phyloP scores from a whole-genome alignment of 2,329 filamentous ascomycete genomes.

The Fusarium sp. region DNA sequence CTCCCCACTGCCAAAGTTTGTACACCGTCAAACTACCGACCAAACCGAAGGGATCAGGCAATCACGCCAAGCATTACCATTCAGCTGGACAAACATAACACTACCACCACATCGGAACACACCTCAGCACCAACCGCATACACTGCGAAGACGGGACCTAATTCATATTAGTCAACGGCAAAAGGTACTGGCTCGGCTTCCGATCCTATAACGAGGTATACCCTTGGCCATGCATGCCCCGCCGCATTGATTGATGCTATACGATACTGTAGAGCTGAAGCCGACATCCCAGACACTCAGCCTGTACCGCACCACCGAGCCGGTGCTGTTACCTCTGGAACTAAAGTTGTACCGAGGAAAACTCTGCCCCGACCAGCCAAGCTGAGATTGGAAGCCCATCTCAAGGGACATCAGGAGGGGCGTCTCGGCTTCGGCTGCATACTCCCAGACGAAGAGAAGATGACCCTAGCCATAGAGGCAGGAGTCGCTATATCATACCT shows the following conservation, averaged over 20 bases:
- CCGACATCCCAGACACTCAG: too few relatives aligned
- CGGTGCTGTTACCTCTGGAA: not conserved
- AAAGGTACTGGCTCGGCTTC: too few relatives aligned
- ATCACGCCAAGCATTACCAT: too few relatives aligned
- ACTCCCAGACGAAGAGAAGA: not conserved
- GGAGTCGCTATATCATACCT: too few relatives aligned
- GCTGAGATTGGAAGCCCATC: too few relatives aligned
- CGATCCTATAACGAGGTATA: too few relatives aligned
- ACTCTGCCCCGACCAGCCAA: too few relatives aligned
- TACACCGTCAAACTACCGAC: not conserved
- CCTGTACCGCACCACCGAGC: too few relatives aligned
- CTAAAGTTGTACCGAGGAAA: rapidly evolving
- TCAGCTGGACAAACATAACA: not conserved
- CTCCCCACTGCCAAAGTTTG: not conserved
- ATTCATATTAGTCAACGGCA: too few relatives aligned
- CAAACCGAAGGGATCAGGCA: not conserved
- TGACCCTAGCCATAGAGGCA: not conserved
- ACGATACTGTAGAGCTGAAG: not conserved
- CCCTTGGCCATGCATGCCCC: not conserved
- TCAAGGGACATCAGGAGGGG: too few relatives aligned
- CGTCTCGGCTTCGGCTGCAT: not conserved
- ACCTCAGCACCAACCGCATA: not conserved
- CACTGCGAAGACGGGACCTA: not conserved
- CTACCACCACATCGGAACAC: not conserved
- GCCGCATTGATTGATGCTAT: not conserved